phyloP scores from a whole-genome alignment of 1,284 basidiomycete genomes.

The Afroboletus lepidellus region DNA sequence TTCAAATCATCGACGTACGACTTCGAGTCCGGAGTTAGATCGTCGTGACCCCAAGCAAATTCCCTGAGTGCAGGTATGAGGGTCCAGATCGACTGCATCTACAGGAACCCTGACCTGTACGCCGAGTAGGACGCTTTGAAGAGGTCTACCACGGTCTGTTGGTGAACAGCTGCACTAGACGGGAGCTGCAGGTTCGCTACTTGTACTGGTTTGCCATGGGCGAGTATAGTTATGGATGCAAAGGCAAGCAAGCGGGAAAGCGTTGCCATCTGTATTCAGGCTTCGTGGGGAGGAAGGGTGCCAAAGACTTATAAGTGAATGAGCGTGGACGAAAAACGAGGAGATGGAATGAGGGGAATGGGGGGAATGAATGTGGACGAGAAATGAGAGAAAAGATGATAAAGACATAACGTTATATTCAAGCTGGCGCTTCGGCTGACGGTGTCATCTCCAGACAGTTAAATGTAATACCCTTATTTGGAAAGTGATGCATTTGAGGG shows the following conservation, averaged over 20 bases:
- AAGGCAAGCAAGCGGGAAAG: slow-evolving; percentile 14
- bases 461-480: too few relatives aligned
- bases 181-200: slow-evolving; percentile 46
- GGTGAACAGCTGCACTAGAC: slow-evolving; percentile 36
- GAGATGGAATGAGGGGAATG: too few relatives aligned
- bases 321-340: too few relatives aligned
- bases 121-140: slow-evolving; percentile 56
- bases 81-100: neutral
- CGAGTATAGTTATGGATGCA: slow-evolving; percentile 9
- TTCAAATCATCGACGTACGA: slow-evolving; percentile 55
- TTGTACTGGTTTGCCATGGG: slow-evolving; percentile 42
- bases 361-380: too few relatives aligned
- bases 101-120: slow-evolving; percentile 47
- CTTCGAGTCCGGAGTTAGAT: slow-evolving; percentile 52
- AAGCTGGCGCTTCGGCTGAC: too few relatives aligned
- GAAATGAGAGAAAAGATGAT: too few relatives aligned
- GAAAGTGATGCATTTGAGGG: too few relatives aligned
- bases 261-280: neutral
- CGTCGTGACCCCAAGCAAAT: slow-evolving; percentile 64
- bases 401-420: too few relatives aligned
- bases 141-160: slow-evolving; percentile 49
- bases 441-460: too few relatives aligned
- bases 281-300: neutral
- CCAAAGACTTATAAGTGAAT: too few relatives aligned
- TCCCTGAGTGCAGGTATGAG: slow-evolving; percentile 37